Percentiles rank a stretch among this genome's conserved stretches.
Evolutionary conservation across 2,329 filamentous ascomycete genomes (phyloP).

Genomic region (Colletotrichum falcatum): DNA sequence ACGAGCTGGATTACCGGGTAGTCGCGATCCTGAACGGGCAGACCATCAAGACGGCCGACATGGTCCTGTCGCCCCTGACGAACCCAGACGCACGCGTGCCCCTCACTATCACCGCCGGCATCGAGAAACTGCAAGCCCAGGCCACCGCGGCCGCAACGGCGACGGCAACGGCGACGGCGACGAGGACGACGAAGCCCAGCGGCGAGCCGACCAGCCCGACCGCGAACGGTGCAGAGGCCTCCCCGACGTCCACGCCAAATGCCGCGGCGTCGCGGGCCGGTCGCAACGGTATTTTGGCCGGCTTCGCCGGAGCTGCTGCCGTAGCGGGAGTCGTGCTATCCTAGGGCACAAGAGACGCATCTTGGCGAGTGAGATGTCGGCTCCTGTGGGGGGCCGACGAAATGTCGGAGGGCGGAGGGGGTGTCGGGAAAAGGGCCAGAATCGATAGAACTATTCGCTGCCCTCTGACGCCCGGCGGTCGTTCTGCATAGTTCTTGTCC

Average conservation of each 20-base stretch:
- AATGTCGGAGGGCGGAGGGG: no score
- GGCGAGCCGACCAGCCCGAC: conserved; percentile 31
- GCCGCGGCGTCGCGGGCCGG: conserved; percentile 50
- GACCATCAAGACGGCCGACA: background rate
- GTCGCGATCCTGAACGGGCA: conserved; percentile 4
- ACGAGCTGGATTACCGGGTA: background rate
- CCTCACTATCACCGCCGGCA: conserved; percentile 54
- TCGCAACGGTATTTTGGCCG: conserved; percentile 52
- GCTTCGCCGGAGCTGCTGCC: conserved; percentile 49
- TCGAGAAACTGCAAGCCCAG: conserved; percentile 49
- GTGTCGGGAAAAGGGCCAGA: background rate
- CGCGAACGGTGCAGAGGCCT: conserved; percentile 31
- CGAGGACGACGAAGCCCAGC: background rate
- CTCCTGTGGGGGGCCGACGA: background rate
- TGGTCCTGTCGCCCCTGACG: conserved; percentile 21
- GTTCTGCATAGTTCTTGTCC: background rate
- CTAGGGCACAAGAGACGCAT: conserved; percentile 41
- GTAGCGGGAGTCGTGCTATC: conserved; percentile 52
- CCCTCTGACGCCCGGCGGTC: background rate
- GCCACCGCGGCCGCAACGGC: background rate
- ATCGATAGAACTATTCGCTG: background rate
- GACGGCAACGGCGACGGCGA: background rate
- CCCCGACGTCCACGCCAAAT: conserved; percentile 44
- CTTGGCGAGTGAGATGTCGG: background rate
- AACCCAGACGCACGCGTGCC: conserved; percentile 43